Percentiles rank a stretch among this genome's conserved stretches.
Conservation (phyloP, 306 rosid species). For the Sophora flavescens region DNA sequence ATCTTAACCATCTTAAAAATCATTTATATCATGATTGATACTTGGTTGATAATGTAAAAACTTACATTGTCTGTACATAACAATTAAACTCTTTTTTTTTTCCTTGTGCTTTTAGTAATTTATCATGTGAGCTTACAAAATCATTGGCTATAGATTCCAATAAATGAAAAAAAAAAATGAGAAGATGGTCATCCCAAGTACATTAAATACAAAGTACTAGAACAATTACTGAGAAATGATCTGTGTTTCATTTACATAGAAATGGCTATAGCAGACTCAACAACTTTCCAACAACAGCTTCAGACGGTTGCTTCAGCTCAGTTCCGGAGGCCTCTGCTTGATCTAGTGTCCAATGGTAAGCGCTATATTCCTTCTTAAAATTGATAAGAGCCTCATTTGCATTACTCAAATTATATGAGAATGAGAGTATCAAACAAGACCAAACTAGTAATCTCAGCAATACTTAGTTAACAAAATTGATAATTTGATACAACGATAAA, state of each 20-base stretch:
- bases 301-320: slow-evolving; percentile 42
- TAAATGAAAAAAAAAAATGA: neutral
- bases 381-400: neutral
- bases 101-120: neutral
- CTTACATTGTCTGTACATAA: too few relatives aligned
- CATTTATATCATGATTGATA: too few relatives aligned
- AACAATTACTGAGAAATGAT: neutral
- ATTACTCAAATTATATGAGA: too few relatives aligned
- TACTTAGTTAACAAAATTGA: neutral
- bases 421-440: neutral
- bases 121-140: too few relatives aligned
- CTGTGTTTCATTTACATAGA: slow-evolving; percentile 24
- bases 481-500: too few relatives aligned
- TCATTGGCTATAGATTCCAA: too few relatives aligned
- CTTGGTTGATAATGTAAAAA: too few relatives aligned
- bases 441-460: neutral
- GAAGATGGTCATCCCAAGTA: neutral
- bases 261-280: slow-evolving; percentile 32
- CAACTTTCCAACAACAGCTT: neutral
- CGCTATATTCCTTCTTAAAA: neutral
- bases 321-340: slow-evolving; percentile 40
- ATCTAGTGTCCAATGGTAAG: slow-evolving; percentile 44
- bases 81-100: too few relatives aligned
- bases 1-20: too few relatives aligned
- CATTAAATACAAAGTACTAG: neutral